Evolutionary conservation across 306 rosid genomes (phyloP).

Genomic region (Ziziphus jujuba): DNA sequence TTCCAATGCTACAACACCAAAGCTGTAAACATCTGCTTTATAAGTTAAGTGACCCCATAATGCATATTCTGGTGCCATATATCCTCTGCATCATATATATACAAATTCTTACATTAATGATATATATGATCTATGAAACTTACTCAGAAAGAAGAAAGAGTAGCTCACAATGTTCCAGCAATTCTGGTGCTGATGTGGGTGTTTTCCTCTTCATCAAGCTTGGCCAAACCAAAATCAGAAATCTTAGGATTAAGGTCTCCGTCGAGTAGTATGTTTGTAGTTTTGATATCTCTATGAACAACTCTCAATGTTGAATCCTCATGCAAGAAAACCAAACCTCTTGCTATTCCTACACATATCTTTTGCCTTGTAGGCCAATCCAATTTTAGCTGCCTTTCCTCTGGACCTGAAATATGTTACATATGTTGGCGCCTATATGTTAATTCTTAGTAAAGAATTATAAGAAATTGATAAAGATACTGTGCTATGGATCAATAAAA

Average conservation of each 20-base stretch:
- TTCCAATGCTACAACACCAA: slow-evolving; percentile 7
- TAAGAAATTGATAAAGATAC: too few relatives aligned
- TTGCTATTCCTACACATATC: slow-evolving; percentile 66
- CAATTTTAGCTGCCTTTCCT: slow-evolving; percentile 23
- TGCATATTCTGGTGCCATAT: slow-evolving; percentile 17
- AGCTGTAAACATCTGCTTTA: slow-evolving; percentile 14
- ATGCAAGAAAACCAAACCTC: slow-evolving; percentile 58
- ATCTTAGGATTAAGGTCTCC: slow-evolving; percentile 55
- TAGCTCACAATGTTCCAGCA: slow-evolving; percentile 49
- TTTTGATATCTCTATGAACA: slow-evolving; percentile 69
- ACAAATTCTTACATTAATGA: too few relatives aligned
- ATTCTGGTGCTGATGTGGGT: slow-evolving; percentile 39
- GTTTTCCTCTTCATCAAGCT: too few relatives aligned
- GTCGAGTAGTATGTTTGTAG: slow-evolving; percentile 52
- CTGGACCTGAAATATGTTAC: slow-evolving; percentile 2
- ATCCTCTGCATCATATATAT: background rate
- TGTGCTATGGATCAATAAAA: background rate
- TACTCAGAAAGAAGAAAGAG: background rate
- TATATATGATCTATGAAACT: too few relatives aligned
- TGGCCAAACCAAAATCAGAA: slow-evolving; percentile 76
- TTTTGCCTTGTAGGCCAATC: slow-evolving; percentile 60
- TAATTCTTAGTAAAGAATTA: background rate
- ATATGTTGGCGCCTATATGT: background rate
- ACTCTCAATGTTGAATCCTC: slow-evolving; percentile 59
- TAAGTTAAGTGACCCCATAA: background rate